These are phyloP conservation scores for Lithospermum erythrorhizon DNA, from an alignment of 257 asterid genomes.

Conservation along the genomic window DNA sequence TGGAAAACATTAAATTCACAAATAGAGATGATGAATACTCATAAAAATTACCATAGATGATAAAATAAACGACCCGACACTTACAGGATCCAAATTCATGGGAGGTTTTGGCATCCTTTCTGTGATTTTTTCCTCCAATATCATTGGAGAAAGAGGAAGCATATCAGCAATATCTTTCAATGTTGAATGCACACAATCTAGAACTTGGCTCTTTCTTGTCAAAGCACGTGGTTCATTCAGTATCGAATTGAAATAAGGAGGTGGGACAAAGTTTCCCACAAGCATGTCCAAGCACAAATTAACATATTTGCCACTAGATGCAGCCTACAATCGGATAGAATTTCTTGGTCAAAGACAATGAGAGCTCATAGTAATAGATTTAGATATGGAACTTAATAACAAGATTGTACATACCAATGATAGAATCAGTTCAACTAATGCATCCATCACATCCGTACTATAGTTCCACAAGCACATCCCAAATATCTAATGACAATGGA, in stretches of 20 bases:
- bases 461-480: slow-evolving; percentile 82
- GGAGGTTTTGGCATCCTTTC: slow-evolving; percentile 51
- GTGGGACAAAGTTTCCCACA: slow-evolving; percentile 75
- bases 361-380: neutral
- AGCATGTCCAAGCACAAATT: slow-evolving; percentile 85
- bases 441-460: slow-evolving; percentile 75
- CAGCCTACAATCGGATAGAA: slow-evolving; percentile 40
- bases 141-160: slow-evolving; percentile 71
- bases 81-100: slow-evolving; percentile 41
- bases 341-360: neutral
- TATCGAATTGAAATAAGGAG: slow-evolving; percentile 26
- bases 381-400: neutral
- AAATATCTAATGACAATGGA: slow-evolving; percentile 38
- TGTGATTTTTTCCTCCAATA: slow-evolving; percentile 52
- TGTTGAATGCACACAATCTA: slow-evolving; percentile 65
- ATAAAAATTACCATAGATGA: no score
- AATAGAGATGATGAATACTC: neutral
- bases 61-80: slow-evolving; percentile 10
- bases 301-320: slow-evolving; percentile 56
- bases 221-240: slow-evolving; percentile 52
- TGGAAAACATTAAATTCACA: no score
- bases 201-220: slow-evolving; percentile 65
- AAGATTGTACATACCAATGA: slow-evolving; percentile 44
- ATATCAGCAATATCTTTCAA: slow-evolving; percentile 49
- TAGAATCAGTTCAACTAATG: slow-evolving; percentile 48